These are phyloP conservation scores for Posidonia australis DNA, from an alignment of 106 monocot genomes.

Conservation along the genomic window DNA sequence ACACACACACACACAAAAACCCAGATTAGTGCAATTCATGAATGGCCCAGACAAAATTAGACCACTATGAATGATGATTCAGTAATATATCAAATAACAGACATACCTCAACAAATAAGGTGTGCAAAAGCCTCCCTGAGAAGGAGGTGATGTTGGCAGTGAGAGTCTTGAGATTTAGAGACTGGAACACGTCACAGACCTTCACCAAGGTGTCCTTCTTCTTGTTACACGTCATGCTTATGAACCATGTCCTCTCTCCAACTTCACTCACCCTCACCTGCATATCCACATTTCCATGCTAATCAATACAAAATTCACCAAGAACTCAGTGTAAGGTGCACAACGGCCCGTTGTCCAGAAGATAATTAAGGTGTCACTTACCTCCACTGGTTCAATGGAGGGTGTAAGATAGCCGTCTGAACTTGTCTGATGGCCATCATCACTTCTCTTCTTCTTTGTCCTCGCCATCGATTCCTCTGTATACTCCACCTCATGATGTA, in stretches of 20 bases:
- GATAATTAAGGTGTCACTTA: too few relatives aligned
- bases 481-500: not conserved
- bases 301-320: too few relatives aligned
- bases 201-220: constrained; percentile 43
- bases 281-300: not conserved
- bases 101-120: constrained; percentile 72
- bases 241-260: constrained; percentile 27
- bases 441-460: constrained; percentile 2
- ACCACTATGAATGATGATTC: not conserved
- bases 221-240: constrained; percentile 65
- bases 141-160: constrained; percentile 61
- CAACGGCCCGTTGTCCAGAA: too few relatives aligned
- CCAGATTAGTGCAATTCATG: not conserved
- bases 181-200: constrained; percentile 46
- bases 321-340: too few relatives aligned
- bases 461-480: not conserved
- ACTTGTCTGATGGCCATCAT: too few relatives aligned
- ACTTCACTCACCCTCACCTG: constrained; percentile 51
- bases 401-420: too few relatives aligned
- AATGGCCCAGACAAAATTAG: not conserved
- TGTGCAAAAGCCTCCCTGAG: constrained; percentile 52
- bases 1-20: not conserved
- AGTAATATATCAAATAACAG: not conserved
- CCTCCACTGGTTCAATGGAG: not conserved
- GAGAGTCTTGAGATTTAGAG: constrained; percentile 50